These are phyloP conservation scores for Monosporozyma solicola DNA, from an alignment of 805 yeast species.

Conservation along the genomic window DNA sequence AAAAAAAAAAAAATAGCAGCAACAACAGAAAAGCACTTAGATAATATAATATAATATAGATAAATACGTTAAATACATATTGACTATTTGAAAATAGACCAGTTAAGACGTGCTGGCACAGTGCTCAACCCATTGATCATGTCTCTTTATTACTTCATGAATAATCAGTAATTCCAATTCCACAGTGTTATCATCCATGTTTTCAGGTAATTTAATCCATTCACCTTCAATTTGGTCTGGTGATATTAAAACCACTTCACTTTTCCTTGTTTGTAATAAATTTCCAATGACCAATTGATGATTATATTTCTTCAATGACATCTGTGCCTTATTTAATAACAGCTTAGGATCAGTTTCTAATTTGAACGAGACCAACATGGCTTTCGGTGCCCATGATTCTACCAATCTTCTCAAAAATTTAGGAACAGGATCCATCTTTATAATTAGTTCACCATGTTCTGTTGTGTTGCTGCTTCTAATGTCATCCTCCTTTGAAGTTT, in stretches of 20 bases:
- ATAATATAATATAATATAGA: neutral
- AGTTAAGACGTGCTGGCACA: neutral
- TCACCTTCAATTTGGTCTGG: slow-evolving; percentile 21
- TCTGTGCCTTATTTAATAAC: slow-evolving; percentile 61
- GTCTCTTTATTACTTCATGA: slow-evolving; percentile 36
- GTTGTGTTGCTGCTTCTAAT: slow-evolving; percentile 13
- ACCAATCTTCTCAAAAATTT: slow-evolving; percentile 81
- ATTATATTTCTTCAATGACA: slow-evolving; percentile 71
- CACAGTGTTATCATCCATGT: slow-evolving; percentile 52
- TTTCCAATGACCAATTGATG: slow-evolving; percentile 95
- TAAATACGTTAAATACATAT: neutral
- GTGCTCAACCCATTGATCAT: slow-evolving; percentile 48
- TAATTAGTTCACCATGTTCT: slow-evolving; percentile 56
- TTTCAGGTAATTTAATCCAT: slow-evolving; percentile 63
- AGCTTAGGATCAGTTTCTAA: slow-evolving; percentile 75
- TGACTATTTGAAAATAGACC: neutral
- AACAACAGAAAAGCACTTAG: neutral
- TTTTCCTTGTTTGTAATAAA: slow-evolving; percentile 76
- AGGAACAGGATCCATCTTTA: slow-evolving; percentile 91
- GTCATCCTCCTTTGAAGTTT: no score
- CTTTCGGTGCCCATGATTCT: slow-evolving; percentile 88
- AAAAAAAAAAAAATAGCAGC: neutral
- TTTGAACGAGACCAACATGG: slow-evolving; percentile 89
- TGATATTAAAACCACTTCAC: slow-evolving; percentile 75
- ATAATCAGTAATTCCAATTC: slow-evolving; percentile 33